Evolutionary conservation across 73 alveolate genomes (phyloP).

Genomic region (Paramecium sonneborni): DNA sequence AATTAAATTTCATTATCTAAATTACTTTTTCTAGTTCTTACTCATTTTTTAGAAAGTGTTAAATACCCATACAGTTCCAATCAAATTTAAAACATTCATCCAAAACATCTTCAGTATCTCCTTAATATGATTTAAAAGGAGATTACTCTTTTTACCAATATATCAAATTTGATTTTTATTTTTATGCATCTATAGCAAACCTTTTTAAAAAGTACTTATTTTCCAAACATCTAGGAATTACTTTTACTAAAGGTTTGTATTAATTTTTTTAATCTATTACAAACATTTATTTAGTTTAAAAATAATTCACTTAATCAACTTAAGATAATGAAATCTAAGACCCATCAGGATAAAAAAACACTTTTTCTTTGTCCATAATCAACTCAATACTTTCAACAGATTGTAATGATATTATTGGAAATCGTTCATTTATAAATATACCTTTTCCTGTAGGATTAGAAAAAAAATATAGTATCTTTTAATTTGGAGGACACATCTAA

Average conservation of each 20-base stretch:
- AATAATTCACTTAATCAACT: constrained; percentile 12
- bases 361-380: neutral
- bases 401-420: constrained; percentile 14
- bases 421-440: neutral
- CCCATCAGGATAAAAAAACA: constrained; percentile 3
- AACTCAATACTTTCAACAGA: neutral
- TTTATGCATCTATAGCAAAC: neutral
- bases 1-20: constrained; percentile 49
- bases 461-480: constrained; percentile 33
- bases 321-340: neutral
- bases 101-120: constrained; percentile 72
- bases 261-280: constrained; percentile 47
- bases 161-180: constrained; percentile 18
- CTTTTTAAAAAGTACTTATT: neutral
- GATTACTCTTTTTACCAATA: constrained; percentile 70
- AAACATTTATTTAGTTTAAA: constrained; percentile 34
- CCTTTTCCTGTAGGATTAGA: constrained; percentile 54
- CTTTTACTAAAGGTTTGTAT: constrained; percentile 50
- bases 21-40: constrained; percentile 65
- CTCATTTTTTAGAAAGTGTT: constrained; percentile 71
- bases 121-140: constrained; percentile 72
- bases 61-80: constrained; percentile 77
- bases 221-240: neutral
- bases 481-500: constrained; percentile 61
- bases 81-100: constrained; percentile 87